Conservation (phyloP, 371 early-diverging fungal genomes). For the Mortierella sp. region DNA sequence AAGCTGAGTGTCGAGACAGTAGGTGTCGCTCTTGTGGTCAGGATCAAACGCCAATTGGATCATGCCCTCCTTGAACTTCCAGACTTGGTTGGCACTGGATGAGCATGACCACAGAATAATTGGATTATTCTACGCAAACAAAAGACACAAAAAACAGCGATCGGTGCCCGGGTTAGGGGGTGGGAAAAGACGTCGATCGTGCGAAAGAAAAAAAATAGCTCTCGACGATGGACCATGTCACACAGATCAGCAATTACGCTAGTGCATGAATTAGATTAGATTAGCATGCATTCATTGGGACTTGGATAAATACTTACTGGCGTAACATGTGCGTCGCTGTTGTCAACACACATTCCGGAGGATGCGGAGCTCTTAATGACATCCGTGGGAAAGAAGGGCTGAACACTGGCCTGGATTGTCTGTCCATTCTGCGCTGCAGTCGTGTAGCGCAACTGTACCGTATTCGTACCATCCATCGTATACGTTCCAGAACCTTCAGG, state of each 20-base stretch:
- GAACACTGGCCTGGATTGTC: constrained; percentile 47
- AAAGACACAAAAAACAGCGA: neutral
- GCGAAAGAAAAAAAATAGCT: too few relatives aligned
- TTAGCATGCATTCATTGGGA: too few relatives aligned
- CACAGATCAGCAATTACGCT: too few relatives aligned
- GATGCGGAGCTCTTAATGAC: constrained; percentile 28
- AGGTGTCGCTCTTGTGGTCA: constrained; percentile 24
- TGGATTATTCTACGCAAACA: constrained; percentile 28
- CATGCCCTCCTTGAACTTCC: constrained; percentile 52
- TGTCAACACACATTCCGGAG: constrained; percentile 42
- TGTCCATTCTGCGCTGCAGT: constrained; percentile 31
- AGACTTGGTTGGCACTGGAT: constrained; percentile 39
- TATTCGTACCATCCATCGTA: constrained; percentile 43
- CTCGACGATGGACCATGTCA: too few relatives aligned
- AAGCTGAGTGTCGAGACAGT: constrained; percentile 34
- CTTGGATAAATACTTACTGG: constrained; percentile 30
- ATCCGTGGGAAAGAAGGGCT: constrained; percentile 49
- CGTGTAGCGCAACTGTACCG: constrained; percentile 43
- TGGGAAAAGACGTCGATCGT: too few relatives aligned
- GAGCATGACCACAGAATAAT: constrained; percentile 34
- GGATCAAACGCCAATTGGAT: constrained; percentile 46
- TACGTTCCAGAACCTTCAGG: constrained; percentile 39
- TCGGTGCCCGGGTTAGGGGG: too few relatives aligned
- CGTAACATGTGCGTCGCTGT: constrained; percentile 7
- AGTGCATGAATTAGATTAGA: too few relatives aligned